These are phyloP conservation scores for Acanthamoeba triangularis DNA, from an alignment of 208 protist genomes.

Conservation along the genomic window DNA sequence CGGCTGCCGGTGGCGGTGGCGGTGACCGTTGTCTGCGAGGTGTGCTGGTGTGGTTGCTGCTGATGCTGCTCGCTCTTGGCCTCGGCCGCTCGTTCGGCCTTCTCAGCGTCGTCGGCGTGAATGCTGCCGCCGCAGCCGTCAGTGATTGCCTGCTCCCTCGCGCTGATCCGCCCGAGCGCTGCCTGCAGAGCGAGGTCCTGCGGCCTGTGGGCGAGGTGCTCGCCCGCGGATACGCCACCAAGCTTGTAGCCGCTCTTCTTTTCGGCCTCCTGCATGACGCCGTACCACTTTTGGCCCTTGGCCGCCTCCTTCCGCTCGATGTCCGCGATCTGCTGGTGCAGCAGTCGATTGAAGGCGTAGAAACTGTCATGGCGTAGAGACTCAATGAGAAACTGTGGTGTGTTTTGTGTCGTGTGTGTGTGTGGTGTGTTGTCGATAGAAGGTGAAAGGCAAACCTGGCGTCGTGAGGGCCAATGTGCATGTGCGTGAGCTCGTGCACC, in stretches of 20 bases:
- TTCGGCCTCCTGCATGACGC: not conserved
- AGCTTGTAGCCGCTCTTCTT: slow-evolving; percentile 19
- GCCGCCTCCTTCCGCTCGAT: not conserved
- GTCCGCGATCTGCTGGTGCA: slow-evolving; percentile 10
- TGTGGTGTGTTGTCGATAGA: too few relatives aligned
- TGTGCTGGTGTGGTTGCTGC: not conserved
- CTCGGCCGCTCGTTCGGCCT: not conserved
- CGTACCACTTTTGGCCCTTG: not conserved
- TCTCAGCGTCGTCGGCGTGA: not conserved
- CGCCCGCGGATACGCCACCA: not conserved
- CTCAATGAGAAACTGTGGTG: slow-evolving; percentile 32
- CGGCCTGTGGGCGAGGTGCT: not conserved
- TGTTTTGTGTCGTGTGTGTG: too few relatives aligned
- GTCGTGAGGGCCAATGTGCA: not conserved
- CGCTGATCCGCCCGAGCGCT: not conserved
- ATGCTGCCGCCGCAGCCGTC: slow-evolving; percentile 4
- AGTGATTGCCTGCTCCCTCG: not conserved
- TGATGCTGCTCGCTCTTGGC: not conserved
- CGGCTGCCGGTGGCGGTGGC: not conserved
- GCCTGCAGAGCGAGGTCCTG: slow-evolving; percentile 33
- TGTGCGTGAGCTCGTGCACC: slow-evolving; percentile 55
- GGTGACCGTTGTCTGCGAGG: too few relatives aligned
- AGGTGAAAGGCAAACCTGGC: not conserved
- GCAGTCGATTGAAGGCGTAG: slow-evolving; percentile 22
- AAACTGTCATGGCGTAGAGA: too few relatives aligned